Conservation (phyloP, 441 rosid species). For the Eruca vesicaria region DNA sequence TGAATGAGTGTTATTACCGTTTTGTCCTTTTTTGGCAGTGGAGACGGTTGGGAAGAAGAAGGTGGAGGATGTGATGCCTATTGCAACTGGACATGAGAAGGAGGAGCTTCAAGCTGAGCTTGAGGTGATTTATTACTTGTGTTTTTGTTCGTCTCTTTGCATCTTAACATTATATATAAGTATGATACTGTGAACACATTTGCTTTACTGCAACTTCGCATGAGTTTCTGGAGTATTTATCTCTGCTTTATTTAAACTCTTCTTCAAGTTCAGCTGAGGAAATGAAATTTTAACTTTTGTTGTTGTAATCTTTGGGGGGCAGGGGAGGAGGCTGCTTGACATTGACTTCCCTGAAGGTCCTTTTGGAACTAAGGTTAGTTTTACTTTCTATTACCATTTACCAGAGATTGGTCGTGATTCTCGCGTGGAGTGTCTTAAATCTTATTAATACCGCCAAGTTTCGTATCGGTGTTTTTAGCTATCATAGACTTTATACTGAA, state of each 20-base stretch:
- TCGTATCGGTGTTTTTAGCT: too few relatives aligned
- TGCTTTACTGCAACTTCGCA: not conserved
- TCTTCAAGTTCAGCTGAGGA: not conserved
- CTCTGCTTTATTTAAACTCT: not conserved
- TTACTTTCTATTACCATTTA: not conserved
- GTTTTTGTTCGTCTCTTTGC: not conserved
- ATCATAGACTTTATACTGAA: too few relatives aligned
- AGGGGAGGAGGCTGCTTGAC: constrained; percentile 74
- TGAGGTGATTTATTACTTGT: constrained; percentile 41
- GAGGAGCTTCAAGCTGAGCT: constrained; percentile 86
- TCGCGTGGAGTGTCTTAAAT: too few relatives aligned
- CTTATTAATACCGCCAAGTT: too few relatives aligned
- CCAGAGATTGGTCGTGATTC: not conserved
- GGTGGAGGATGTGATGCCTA: constrained; percentile 83
- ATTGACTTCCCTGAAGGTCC: constrained; percentile 71
- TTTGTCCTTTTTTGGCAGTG: constrained; percentile 23
- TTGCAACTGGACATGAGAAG: constrained; percentile 90
- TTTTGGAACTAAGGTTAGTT: constrained; percentile 72
- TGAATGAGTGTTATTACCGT: not conserved
- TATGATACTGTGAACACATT: not conserved
- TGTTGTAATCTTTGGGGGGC: not conserved
- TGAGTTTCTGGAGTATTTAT: not conserved
- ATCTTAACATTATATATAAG: not conserved
- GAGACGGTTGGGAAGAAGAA: constrained; percentile 56
- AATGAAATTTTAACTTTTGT: not conserved